Conservation (phyloP, 768 basidiomycete genomes). For the Lentinula sp. region DNA sequence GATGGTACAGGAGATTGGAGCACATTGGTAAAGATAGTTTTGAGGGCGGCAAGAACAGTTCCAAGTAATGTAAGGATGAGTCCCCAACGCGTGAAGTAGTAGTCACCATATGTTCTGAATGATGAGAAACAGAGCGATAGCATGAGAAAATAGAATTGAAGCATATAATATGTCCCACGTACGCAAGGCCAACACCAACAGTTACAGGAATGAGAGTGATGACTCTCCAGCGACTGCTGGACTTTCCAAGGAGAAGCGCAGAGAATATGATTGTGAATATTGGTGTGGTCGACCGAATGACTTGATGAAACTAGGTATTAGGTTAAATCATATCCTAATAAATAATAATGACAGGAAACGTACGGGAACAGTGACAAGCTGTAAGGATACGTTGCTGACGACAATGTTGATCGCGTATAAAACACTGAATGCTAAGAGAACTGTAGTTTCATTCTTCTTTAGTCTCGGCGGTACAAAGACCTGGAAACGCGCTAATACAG, state of each 20-base stretch:
- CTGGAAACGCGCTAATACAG: conserved; percentile 51
- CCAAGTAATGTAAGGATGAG: conserved; percentile 86
- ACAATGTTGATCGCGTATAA: conserved; percentile 94
- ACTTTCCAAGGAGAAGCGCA: conserved; percentile 55
- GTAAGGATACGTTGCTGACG: conserved; percentile 86
- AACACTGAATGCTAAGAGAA: conserved; percentile 76
- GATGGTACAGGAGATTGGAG: conserved; percentile 45
- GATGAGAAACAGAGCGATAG: conserved; percentile 2
- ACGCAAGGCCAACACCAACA: conserved; percentile 89
- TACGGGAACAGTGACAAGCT: conserved; percentile 86
- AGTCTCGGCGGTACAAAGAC: conserved; percentile 54
- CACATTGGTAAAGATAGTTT: conserved; percentile 87
- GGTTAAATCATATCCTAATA: background rate
- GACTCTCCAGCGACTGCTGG: conserved; percentile 56
- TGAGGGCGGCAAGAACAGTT: conserved; percentile 86
- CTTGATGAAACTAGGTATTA: conserved; percentile 82
- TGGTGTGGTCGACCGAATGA: conserved; percentile 88
- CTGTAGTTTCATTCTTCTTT: conserved; percentile 43
- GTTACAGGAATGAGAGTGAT: conserved; percentile 80
- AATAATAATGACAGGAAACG: conserved; percentile 22
- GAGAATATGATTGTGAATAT: conserved; percentile 87
- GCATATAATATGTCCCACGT: conserved; percentile 19
- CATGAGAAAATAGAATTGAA: background rate
- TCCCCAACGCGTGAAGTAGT: conserved; percentile 83
- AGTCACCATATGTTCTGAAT: conserved; percentile 87